Evolutionary conservation across 1,139 yeast species (phyloP).

Genomic region (Blastobotrys petasosporus): DNA sequence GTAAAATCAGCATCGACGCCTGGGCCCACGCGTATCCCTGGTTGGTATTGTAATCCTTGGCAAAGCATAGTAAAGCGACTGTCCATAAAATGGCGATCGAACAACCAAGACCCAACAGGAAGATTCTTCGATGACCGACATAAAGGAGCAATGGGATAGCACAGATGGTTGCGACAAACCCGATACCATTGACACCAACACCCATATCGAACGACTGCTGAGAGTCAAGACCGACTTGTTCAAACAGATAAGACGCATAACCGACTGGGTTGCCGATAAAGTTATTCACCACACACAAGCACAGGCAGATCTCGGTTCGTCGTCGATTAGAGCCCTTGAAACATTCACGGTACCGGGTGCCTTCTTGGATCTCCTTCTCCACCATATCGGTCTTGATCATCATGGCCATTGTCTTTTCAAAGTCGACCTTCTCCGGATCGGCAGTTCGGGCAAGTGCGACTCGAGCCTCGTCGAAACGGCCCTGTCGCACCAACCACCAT

Average conservation of each 20-base stretch:
- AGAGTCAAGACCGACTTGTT: slow-evolving; percentile 27
- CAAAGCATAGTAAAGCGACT: too few relatives aligned
- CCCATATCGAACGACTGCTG: slow-evolving; percentile 16
- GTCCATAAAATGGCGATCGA: too few relatives aligned
- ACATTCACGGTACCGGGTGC: slow-evolving; percentile 41
- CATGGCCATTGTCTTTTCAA: slow-evolving; percentile 36
- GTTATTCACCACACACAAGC: slow-evolving; percentile 21
- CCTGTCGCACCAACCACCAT: slow-evolving; percentile 45
- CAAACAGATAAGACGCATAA: slow-evolving; percentile 18
- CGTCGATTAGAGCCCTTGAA: slow-evolving; percentile 45
- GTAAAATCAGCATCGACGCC: too few relatives aligned
- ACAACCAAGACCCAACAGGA: slow-evolving; percentile 38
- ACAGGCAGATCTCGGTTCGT: slow-evolving; percentile 43
- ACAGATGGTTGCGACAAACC: slow-evolving; percentile 15
- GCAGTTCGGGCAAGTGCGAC: slow-evolving; percentile 11
- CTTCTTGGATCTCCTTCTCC: slow-evolving; percentile 36
- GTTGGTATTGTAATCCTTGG: too few relatives aligned
- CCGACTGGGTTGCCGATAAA: slow-evolving; percentile 27
- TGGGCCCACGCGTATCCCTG: too few relatives aligned
- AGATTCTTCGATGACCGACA: slow-evolving; percentile 46
- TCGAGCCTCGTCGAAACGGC: slow-evolving; percentile 29
- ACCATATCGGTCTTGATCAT: slow-evolving; percentile 42
- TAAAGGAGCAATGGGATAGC: slow-evolving; percentile 14
- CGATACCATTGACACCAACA: slow-evolving; percentile 23
- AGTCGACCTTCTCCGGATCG: slow-evolving; percentile 26